A percentile compares a stretch with the other conserved stretches of the same genome.
phyloP scores from a whole-genome alignment of 2,329 filamentous ascomycete genomes.

The Lachnellula subtilissima region DNA sequence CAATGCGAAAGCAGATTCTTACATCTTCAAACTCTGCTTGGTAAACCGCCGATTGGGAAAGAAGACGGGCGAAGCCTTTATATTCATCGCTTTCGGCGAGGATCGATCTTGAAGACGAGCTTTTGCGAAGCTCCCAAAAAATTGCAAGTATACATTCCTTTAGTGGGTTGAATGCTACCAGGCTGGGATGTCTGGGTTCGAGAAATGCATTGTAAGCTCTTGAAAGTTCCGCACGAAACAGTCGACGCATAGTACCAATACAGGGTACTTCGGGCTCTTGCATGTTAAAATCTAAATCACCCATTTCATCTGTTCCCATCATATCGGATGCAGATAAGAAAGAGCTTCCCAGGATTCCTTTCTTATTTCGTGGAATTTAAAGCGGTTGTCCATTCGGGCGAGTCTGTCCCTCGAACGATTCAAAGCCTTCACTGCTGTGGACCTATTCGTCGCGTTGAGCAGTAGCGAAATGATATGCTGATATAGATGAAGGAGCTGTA shows the following conservation, averaged over 20 bases:
- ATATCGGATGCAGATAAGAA: background rate
- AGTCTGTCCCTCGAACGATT: too few relatives aligned
- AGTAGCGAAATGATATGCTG: background rate
- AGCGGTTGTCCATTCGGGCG: too few relatives aligned
- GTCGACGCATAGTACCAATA: background rate
- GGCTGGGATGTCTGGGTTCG: background rate
- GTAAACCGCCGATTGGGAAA: background rate
- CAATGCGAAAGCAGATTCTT: background rate
- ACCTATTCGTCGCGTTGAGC: background rate
- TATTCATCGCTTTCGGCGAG: background rate
- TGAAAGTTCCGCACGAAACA: background rate
- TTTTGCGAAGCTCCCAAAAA: background rate
- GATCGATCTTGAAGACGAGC: background rate
- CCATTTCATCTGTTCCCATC: background rate
- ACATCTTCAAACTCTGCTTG: slow-evolving; percentile 4
- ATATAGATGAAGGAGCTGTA: background rate
- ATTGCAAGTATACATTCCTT: background rate
- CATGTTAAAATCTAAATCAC: too few relatives aligned
- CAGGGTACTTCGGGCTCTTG: background rate
- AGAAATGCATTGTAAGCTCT: background rate
- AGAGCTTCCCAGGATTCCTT: too few relatives aligned
- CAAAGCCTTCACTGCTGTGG: background rate
- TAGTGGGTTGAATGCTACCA: background rate
- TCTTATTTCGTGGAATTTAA: too few relatives aligned
- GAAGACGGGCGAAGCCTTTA: background rate